Evolutionary conservation across 2,329 filamentous ascomycete genomes (phyloP).

Genomic region (Trichoderma gracile): DNA sequence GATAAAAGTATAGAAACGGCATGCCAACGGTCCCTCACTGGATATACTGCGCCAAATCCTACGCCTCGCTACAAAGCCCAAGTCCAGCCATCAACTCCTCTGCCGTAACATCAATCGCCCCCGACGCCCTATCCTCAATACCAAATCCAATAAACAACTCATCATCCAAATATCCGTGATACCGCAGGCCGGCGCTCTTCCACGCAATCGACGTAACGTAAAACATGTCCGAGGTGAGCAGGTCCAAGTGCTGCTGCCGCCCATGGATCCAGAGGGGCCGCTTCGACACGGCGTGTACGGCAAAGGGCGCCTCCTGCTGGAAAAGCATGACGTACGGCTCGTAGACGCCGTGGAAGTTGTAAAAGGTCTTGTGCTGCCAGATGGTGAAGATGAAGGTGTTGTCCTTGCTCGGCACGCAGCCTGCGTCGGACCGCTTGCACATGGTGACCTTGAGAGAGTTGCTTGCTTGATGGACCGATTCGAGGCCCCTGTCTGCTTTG

Average conservation of each 20-base stretch:
- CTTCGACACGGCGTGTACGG: conserved; percentile 50
- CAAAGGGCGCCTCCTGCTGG: conserved; percentile 49
- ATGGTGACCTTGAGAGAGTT: conserved; percentile 59
- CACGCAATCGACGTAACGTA: conserved; percentile 60
- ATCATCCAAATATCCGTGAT: conserved; percentile 60
- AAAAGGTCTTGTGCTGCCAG: conserved; percentile 56
- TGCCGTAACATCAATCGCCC: conserved; percentile 53
- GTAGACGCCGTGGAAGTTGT: conserved; percentile 52
- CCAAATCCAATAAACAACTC: conserved; percentile 57
- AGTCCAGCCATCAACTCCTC: conserved; percentile 49
- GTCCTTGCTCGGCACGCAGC: conserved; percentile 43
- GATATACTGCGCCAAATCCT: conserved; percentile 6
- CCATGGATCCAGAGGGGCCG: conserved; percentile 59
- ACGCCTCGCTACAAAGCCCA: conserved; percentile 29
- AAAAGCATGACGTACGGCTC: conserved; percentile 59
- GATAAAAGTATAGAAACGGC: background rate
- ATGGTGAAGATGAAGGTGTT: conserved; percentile 59
- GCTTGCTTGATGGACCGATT: conserved; percentile 60
- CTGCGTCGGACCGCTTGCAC: conserved; percentile 49
- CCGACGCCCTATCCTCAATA: conserved; percentile 53
- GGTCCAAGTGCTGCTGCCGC: conserved; percentile 38
- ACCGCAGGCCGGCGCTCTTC: conserved; percentile 49
- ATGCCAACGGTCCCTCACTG: background rate
- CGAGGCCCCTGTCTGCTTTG: conserved; percentile 36
- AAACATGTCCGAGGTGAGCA: conserved; percentile 53